These are phyloP conservation scores for Aspergillus oerlinghausenensis DNA, from an alignment of 2,329 filamentous ascomycete genomes.

Conservation along the genomic window DNA sequence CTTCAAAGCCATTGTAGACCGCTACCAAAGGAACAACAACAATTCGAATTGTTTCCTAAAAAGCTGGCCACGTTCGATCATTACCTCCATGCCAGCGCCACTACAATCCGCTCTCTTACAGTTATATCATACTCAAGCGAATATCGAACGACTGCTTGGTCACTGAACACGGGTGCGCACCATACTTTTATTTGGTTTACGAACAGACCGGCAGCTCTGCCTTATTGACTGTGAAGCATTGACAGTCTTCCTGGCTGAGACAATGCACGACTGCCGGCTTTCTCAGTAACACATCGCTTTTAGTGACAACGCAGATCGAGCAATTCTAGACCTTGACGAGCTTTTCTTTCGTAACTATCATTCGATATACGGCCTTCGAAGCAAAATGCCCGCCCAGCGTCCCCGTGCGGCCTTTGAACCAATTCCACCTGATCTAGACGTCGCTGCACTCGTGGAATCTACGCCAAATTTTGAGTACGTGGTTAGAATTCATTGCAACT, in stretches of 20 bases:
- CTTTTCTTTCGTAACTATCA: neutral
- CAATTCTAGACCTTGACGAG: neutral
- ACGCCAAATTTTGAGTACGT: constrained; percentile 85
- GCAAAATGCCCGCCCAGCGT: constrained; percentile 69
- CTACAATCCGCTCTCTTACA: neutral
- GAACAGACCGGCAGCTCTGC: neutral
- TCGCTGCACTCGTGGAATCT: constrained; percentile 68
- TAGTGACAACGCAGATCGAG: neutral
- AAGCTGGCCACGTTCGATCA: neutral
- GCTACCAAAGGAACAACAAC: neutral
- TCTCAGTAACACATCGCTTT: neutral
- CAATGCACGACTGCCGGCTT: neutral
- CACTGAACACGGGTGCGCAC: neutral
- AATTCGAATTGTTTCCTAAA: neutral
- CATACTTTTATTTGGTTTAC: neutral
- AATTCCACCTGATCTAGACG: constrained; percentile 78
- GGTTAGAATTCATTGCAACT: constrained; percentile 70
- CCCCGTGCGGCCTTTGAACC: constrained; percentile 89
- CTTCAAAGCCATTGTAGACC: neutral
- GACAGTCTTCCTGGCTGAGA: neutral
- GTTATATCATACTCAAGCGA: neutral
- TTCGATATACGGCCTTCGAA: neutral
- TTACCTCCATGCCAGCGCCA: neutral
- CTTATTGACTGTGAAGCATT: neutral
- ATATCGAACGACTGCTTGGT: neutral